Evolutionary conservation across 495 filamentous ascomycete genomes (phyloP).

Genomic region (Podospora didyma): DNA sequence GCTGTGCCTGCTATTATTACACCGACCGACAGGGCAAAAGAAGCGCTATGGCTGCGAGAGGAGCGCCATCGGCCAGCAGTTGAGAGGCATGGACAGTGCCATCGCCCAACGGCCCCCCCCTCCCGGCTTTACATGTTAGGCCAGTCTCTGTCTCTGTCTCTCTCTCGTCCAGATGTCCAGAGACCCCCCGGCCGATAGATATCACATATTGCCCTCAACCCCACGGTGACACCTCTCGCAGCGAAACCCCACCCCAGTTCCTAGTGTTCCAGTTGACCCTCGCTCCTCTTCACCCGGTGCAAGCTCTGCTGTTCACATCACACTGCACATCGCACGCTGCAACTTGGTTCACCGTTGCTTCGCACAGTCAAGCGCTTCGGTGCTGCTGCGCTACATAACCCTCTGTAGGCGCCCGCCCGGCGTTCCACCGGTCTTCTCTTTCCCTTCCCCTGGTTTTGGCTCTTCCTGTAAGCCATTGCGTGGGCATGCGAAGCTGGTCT

Average conservation of each 20-base stretch:
- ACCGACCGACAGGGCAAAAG: slow-evolving; percentile 7
- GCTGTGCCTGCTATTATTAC: slow-evolving; percentile 38
- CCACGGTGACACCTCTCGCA: slow-evolving; percentile 5
- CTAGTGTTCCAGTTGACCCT: neutral
- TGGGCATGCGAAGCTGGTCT: slow-evolving; percentile 16
- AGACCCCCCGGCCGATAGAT: neutral
- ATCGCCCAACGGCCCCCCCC: neutral
- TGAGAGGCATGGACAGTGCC: neutral
- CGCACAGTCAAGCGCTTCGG: slow-evolving; percentile 22
- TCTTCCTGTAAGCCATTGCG: slow-evolving; percentile 11
- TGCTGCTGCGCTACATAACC: slow-evolving; percentile 35
- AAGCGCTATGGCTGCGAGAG: neutral
- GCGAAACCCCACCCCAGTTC: slow-evolving; percentile 2
- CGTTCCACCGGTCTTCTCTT: slow-evolving; percentile 25
- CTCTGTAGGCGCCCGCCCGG: slow-evolving; percentile 35
- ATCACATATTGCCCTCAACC: slow-evolving; percentile 16
- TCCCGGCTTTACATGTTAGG: neutral
- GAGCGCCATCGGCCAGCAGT: neutral
- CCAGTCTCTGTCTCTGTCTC: neutral
- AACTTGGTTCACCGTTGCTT: slow-evolving; percentile 16
- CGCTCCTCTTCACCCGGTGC: neutral
- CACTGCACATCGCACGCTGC: neutral
- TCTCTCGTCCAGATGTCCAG: neutral
- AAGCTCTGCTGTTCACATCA: neutral
- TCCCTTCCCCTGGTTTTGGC: slow-evolving; percentile 34